phyloP scores from a whole-genome alignment of 2,329 filamentous ascomycete genomes.

The Trichoderma endophyticum region DNA sequence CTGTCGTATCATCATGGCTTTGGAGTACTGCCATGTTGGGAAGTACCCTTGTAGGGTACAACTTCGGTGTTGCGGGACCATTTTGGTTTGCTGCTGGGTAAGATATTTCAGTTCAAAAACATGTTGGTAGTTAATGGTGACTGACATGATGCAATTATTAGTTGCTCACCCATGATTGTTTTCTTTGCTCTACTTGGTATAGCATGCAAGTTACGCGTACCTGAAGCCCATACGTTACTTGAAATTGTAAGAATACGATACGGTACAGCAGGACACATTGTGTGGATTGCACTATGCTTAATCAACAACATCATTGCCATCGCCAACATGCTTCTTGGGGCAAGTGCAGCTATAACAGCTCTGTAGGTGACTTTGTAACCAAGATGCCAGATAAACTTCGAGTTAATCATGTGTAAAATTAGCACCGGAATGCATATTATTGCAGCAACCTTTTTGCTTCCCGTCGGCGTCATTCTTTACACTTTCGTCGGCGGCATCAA shows the following conservation, averaged over 20 bases:
- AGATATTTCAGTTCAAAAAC: neutral
- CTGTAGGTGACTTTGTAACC: conserved; percentile 26
- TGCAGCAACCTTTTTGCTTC: conserved; percentile 45
- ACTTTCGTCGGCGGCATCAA: conserved; percentile 41
- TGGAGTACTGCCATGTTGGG: conserved; percentile 53
- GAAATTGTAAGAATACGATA: conserved; percentile 53
- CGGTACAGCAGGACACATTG: conserved; percentile 45
- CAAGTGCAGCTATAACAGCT: conserved; percentile 34
- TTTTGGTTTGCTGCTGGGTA: conserved; percentile 57
- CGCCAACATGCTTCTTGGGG: conserved; percentile 50
- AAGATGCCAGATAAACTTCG: accelerated
- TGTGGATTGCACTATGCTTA: conserved; percentile 50
- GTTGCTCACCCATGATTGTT: conserved; percentile 52
- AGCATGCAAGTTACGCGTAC: conserved; percentile 50
- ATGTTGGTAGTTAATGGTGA: neutral
- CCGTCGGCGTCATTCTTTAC: conserved; percentile 38
- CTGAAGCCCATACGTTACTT: conserved; percentile 52
- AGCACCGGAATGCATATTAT: conserved; percentile 50
- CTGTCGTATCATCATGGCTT: conserved; percentile 54
- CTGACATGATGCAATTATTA: neutral
- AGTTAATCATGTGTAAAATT: conserved; percentile 4
- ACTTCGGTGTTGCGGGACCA: conserved; percentile 52
- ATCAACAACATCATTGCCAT: conserved; percentile 54
- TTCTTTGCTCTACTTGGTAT: conserved; percentile 53
- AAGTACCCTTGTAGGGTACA: conserved; percentile 49